Percentiles rank a stretch among this genome's conserved stretches.
These are phyloP conservation scores for Tylopilus balloui DNA, from an alignment of 768 basidiomycete genomes.

Conservation along the genomic window DNA sequence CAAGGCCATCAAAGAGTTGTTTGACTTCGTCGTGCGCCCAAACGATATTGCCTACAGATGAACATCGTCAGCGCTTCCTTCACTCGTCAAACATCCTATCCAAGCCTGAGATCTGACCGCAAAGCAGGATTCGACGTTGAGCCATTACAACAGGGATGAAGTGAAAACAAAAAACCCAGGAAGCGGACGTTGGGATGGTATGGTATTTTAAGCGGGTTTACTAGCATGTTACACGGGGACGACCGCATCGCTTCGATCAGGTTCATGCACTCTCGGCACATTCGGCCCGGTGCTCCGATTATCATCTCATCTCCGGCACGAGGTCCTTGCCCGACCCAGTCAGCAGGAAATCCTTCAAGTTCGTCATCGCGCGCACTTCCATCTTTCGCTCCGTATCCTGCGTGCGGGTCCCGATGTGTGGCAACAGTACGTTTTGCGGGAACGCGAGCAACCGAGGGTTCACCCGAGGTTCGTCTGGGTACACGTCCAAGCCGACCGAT, in stretches of 20 bases:
- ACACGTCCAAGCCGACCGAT: slow-evolving; percentile 76
- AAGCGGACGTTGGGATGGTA: not conserved
- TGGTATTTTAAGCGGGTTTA: too few species aligned
- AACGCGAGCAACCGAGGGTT: slow-evolving; percentile 75
- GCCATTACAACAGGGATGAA: slow-evolving; percentile 11
- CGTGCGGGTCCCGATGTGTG: slow-evolving; percentile 88
- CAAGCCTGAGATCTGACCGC: slow-evolving; percentile 25
- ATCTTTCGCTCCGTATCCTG: slow-evolving; percentile 75
- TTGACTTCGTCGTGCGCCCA: slow-evolving; percentile 80
- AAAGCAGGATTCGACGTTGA: slow-evolving; percentile 31
- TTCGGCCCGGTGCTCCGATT: not conserved
- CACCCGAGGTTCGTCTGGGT: slow-evolving; percentile 76
- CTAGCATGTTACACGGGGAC: too few species aligned
- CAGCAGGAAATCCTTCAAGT: slow-evolving; percentile 64
- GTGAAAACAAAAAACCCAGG: not conserved
- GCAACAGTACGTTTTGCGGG: slow-evolving; percentile 79
- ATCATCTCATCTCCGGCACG: slow-evolving; percentile 44
- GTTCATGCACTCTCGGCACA: not conserved
- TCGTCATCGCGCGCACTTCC: slow-evolving; percentile 77
- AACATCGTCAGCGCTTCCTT: not conserved
- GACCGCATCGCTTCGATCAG: not conserved
- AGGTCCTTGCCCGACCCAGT: slow-evolving; percentile 60
- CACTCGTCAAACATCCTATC: not conserved
- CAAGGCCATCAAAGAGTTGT: slow-evolving; percentile 58
- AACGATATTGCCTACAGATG: slow-evolving; percentile 53